A percentile compares a stretch with the other conserved stretches of the same genome.
Evolutionary conservation across 2,329 filamentous ascomycete genomes (phyloP).

Genomic region (Trichoderma oligosporum): DNA sequence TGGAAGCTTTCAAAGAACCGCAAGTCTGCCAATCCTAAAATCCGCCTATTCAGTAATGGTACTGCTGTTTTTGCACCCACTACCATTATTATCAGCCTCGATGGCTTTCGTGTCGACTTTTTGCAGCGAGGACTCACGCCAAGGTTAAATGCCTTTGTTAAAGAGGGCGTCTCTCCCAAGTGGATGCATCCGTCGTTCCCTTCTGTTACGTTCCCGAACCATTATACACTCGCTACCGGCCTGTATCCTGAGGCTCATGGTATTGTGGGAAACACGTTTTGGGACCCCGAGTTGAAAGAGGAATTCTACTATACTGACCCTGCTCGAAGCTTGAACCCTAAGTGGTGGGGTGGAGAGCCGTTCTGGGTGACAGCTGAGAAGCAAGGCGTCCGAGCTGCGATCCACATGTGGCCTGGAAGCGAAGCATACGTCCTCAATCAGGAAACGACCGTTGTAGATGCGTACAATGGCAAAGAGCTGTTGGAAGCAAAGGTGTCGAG

Average conservation of each 20-base stretch:
- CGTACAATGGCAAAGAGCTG: slow-evolving; percentile 73
- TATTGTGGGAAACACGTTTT: slow-evolving; percentile 91
- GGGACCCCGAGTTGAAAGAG: slow-evolving; percentile 71
- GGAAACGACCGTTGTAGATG: slow-evolving; percentile 77
- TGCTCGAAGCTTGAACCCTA: slow-evolving; percentile 68
- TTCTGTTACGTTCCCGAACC: slow-evolving; percentile 94
- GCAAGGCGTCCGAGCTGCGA: slow-evolving; percentile 70
- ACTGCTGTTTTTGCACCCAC: slow-evolving; percentile 87
- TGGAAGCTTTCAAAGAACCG: slow-evolving; percentile 55
- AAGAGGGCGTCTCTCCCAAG: slow-evolving; percentile 78
- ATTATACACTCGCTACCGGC: slow-evolving; percentile 89
- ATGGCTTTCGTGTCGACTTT: slow-evolving; percentile 95
- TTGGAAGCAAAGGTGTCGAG: slow-evolving; percentile 73
- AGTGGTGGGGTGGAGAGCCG: slow-evolving; percentile 95
- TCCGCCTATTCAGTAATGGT: slow-evolving; percentile 64
- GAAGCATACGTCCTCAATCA: slow-evolving; percentile 77
- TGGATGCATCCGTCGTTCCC: slow-evolving; percentile 96
- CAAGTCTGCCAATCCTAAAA: slow-evolving; percentile 32
- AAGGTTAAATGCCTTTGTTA: slow-evolving; percentile 71
- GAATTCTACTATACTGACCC: slow-evolving; percentile 89
- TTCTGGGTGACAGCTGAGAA: slow-evolving; percentile 91
- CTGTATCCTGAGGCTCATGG: slow-evolving; percentile 91
- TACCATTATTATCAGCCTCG: slow-evolving; percentile 87
- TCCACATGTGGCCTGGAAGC: slow-evolving; percentile 99
- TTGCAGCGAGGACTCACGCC: slow-evolving; percentile 80